phyloP scores from a whole-genome alignment of 1,284 basidiomycete species.

The Stereum hirsutum region DNA sequence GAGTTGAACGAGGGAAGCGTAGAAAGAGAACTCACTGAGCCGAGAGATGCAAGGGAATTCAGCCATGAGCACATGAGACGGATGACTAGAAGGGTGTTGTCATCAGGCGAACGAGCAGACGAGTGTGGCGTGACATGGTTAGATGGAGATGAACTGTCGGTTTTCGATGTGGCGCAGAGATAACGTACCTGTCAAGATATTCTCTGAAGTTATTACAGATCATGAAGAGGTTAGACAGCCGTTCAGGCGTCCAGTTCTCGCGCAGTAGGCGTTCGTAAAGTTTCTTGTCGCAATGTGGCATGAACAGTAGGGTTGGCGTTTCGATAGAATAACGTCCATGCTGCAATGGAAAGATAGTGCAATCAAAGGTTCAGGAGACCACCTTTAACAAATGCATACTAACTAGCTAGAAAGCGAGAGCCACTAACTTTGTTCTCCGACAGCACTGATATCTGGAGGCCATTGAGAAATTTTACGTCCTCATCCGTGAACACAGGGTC shows the following conservation, averaged over 20 bases:
- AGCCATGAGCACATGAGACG: constrained; percentile 22
- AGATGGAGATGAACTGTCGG: constrained; percentile 4
- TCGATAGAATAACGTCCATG: constrained; percentile 20
- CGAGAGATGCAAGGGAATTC: constrained; percentile 26
- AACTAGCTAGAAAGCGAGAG: constrained; percentile 1
- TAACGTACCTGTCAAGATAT: constrained; percentile 41
- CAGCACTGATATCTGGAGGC: constrained; percentile 38
- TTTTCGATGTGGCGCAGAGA: constrained; percentile 3
- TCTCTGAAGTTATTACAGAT: constrained; percentile 35
- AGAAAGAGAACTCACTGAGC: constrained; percentile 22
- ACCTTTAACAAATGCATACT: no score
- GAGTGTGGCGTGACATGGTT: constrained; percentile 2
- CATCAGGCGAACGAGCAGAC: no score
- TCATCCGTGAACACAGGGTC: constrained; percentile 63
- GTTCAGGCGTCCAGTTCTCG: constrained; percentile 44
- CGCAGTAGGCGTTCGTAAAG: constrained; percentile 58
- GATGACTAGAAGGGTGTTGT: constrained; percentile 24
- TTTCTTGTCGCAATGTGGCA: constrained; percentile 69
- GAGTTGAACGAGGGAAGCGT: no score
- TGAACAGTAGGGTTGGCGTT: constrained; percentile 53
- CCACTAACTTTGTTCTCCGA: constrained; percentile 43
- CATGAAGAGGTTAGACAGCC: constrained; percentile 28
- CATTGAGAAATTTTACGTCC: constrained; percentile 41
- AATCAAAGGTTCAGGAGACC: no score
- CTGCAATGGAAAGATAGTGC: no score